Conservation (phyloP, 768 basidiomycete genomes). For the Tulasnella sp. region DNA sequence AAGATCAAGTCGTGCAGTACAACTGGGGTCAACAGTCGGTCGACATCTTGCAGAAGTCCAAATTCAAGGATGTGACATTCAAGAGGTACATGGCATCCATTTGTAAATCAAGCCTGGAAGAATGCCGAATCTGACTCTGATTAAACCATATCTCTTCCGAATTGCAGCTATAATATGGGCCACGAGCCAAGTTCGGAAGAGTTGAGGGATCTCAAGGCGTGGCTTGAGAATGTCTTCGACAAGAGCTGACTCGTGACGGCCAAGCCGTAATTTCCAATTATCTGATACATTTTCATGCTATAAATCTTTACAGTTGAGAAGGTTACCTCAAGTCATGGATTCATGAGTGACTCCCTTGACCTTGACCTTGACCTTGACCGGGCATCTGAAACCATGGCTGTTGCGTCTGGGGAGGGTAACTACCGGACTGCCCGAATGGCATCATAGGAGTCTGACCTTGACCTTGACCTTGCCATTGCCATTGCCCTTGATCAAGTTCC, state of each 20-base stretch:
- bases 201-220: slow-evolving; percentile 55
- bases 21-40: slow-evolving; percentile 43
- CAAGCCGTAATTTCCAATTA: too few relatives aligned
- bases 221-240: slow-evolving; percentile 40
- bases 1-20: slow-evolving; percentile 60
- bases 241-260: background rate
- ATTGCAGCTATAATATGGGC: slow-evolving; percentile 37
- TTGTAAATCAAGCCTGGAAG: background rate
- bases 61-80: slow-evolving; percentile 34
- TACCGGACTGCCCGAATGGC: too few relatives aligned
- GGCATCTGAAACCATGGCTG: too few relatives aligned
- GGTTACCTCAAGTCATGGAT: too few relatives aligned
- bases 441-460: too few relatives aligned
- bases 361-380: too few relatives aligned
- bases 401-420: too few relatives aligned
- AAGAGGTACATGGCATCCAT: slow-evolving; percentile 9
- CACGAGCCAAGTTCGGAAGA: slow-evolving; percentile 59
- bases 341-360: too few relatives aligned
- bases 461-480: too few relatives aligned
- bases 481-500: too few relatives aligned
- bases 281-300: too few relatives aligned
- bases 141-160: slow-evolving; percentile 22
- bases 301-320: too few relatives aligned
- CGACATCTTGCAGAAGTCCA: slow-evolving; percentile 45
- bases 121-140: slow-evolving; percentile 18